Percentiles rank a stretch among this genome's conserved stretches.
Evolutionary conservation across 768 basidiomycete species (phyloP).

Genomic region (Russula griseocarnosa): DNA sequence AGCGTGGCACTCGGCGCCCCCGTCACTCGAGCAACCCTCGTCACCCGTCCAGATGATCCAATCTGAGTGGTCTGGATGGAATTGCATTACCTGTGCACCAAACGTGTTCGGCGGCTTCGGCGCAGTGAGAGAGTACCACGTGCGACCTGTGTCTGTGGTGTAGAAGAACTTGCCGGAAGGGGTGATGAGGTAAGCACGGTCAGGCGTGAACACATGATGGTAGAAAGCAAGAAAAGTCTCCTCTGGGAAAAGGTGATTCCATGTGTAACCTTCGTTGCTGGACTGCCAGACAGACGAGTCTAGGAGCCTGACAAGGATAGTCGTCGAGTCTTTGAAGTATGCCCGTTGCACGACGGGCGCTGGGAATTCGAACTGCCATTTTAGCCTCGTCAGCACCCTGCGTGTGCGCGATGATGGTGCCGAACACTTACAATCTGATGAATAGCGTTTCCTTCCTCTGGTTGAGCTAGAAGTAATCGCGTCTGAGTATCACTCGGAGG

Average conservation of each 20-base stretch:
- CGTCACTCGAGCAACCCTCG: constrained; percentile 50
- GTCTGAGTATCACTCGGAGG: constrained; percentile 1
- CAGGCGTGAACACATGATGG: constrained; percentile 73
- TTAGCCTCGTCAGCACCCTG: not conserved
- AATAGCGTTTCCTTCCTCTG: constrained; percentile 69
- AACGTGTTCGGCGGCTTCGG: constrained; percentile 79
- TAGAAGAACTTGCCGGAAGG: constrained; percentile 57
- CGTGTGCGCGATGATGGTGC: not conserved
- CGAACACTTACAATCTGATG: constrained; percentile 63
- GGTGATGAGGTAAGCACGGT: constrained; percentile 91
- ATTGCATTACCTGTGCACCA: constrained; percentile 69
- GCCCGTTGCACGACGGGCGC: constrained; percentile 64
- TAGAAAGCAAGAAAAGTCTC: constrained; percentile 78
- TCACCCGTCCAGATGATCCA: constrained; percentile 88
- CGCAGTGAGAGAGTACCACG: constrained; percentile 57
- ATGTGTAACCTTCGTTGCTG: constrained; percentile 90
- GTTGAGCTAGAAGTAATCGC: constrained; percentile 53
- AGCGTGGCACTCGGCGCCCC: constrained; percentile 57
- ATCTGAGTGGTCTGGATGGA: constrained; percentile 78
- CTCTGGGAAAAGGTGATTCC: constrained; percentile 61
- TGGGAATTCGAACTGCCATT: constrained; percentile 59
- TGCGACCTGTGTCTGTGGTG: constrained; percentile 77
- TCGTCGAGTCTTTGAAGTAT: constrained; percentile 84
- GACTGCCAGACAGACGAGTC: constrained; percentile 91
- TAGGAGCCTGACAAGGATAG: constrained; percentile 73